A percentile compares a stretch with the other conserved stretches of the same genome.
These are phyloP conservation scores for Pelagophyceae sp. DNA, from an alignment of 352 stramenopile species.

Conservation along the genomic window DNA sequence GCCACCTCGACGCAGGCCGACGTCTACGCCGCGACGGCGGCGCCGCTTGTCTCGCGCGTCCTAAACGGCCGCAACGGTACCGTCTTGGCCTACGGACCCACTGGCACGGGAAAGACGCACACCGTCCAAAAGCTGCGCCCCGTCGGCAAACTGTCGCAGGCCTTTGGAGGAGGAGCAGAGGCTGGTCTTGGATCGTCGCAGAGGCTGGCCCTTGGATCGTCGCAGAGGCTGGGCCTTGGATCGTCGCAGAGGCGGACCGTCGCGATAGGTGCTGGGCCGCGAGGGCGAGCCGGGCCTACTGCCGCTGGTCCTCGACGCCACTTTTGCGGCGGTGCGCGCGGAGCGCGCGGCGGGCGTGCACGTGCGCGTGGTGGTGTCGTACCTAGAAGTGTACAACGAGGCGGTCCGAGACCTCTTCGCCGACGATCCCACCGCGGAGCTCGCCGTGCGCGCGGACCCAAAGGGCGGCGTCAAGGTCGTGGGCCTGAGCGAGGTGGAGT, in stretches of 20 bases:
- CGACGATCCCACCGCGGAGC: slow-evolving; percentile 31
- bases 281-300: not conserved
- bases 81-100: slow-evolving; percentile 9
- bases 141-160: too few species aligned
- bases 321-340: not conserved
- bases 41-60: slow-evolving; percentile 1
- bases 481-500: slow-evolving; percentile 37
- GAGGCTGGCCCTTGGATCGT: too few species aligned
- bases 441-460: slow-evolving; percentile 64
- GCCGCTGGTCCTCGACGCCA: not conserved
- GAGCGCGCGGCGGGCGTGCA: not conserved
- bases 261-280: too few species aligned
- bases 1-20: not conserved
- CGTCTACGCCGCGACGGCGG: not conserved
- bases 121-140: too few species aligned
- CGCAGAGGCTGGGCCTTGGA: too few species aligned
- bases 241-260: too few species aligned
- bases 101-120: slow-evolving; percentile 8
- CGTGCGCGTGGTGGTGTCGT: slow-evolving; percentile 46
- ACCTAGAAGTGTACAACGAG: slow-evolving; percentile 81
- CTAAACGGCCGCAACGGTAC: not conserved
- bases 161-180: too few species aligned
- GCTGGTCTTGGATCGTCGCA: too few species aligned
- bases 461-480: slow-evolving; percentile 52
- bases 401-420: slow-evolving; percentile 70